Evolutionary conservation across 2,329 filamentous ascomycete genomes (phyloP), one percentile per base, ranked within the genome.

Genomic region (Tympanopsis confertula): DNA sequence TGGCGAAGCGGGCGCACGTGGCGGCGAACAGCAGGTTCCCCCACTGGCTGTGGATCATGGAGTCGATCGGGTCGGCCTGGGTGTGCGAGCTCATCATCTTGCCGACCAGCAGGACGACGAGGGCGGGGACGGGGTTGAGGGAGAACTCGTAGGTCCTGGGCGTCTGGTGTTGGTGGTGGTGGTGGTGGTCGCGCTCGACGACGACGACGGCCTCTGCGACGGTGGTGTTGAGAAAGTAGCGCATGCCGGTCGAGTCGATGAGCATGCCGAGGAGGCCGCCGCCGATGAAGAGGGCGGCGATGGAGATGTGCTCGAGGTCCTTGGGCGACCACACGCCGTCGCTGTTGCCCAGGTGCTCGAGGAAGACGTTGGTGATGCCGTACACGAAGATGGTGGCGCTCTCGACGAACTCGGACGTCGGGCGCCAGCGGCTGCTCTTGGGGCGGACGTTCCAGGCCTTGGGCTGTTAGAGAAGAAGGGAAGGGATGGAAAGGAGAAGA

Each of bases 31-130:
- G 66, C 47, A 82, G 67, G 44, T 62, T 68, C 15, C 77, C 78
- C 77, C 77, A 82, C 50, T 81, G 75, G 39, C 67, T 65, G 56
- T 82, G 77, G 36, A 82, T 65, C 71, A 74, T 79, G 20, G 72
- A 73, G 20, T 74, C 77, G 20, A 77, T 62, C 69, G 76, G 73
- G 42, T 71, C 77, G 20, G 55, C 50, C 51, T 82, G 77, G 47
- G 79, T 72, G 51, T 82, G 77, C 19, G 70, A 69, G 40, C 71
- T 69, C 77, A 82, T 82, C 72, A 80, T 76, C 47, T 74, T 65
- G 26, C 78, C 77, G 5, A 82, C 61, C 5, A 80, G 61, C 42
- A 81, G 61, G 44, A 82, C 78, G 37, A 79, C 63, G 19, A 81
- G 55, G 4, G 64, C 73, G 1, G 78, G 77, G 53, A 82, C 65